Percentiles rank a stretch among this genome's conserved stretches.
Evolutionary conservation across 176 grass and related monocot genomes (phyloP).

Genomic region (Bothriochloa decipiens): DNA sequence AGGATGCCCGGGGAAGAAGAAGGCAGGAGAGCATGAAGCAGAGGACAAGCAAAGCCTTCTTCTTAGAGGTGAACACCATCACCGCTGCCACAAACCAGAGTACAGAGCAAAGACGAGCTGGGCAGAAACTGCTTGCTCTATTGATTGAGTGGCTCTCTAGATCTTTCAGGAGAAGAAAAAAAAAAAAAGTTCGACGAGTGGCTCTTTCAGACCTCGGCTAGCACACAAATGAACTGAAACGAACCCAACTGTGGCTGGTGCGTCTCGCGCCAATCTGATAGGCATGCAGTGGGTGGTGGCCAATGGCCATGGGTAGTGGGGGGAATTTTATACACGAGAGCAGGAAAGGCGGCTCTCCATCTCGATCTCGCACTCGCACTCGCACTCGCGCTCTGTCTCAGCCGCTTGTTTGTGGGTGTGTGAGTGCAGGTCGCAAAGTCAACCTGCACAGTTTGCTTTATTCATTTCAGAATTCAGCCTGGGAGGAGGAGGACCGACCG

Average conservation of each 20-base stretch:
- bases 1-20: conserved; percentile 46
- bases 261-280: background rate
- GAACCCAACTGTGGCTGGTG: background rate
- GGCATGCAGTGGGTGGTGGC: background rate
- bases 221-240: background rate
- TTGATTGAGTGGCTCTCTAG: background rate
- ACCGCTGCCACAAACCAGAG: background rate
- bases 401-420: background rate
- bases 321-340: conserved; percentile 38
- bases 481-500: background rate
- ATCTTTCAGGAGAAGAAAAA: no score
- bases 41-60: conserved; percentile 43
- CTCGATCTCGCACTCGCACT: no score
- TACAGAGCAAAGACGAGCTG: background rate
- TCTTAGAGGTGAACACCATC: conserved; percentile 19
- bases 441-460: conserved; percentile 19
- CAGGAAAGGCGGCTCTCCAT: no score
- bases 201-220: background rate
- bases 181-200: background rate
- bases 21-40: conserved; percentile 43
- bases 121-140: background rate
- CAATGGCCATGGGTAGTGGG: conserved; percentile 30
- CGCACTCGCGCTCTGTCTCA: background rate
- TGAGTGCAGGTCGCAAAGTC: background rate
- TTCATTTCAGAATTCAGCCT: background rate